Percentiles rank a stretch among this genome's conserved stretches.
These are phyloP conservation scores for Leccinum huronense DNA, from an alignment of 1,284 basidiomycete species.

Conservation along the genomic window DNA sequence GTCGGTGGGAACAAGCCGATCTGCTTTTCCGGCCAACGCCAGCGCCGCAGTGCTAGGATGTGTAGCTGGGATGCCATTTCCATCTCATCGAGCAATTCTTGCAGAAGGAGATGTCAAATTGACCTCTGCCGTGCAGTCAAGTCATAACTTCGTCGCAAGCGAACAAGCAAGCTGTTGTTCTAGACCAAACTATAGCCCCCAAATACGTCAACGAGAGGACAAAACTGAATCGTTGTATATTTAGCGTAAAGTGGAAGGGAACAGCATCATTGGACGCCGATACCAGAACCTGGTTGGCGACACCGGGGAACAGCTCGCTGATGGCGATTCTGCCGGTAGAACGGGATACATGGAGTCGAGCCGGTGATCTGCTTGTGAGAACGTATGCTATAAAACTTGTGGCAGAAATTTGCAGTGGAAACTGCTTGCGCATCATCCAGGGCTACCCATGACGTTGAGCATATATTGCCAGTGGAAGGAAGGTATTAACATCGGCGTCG, in stretches of 20 bases:
- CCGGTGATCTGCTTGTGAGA: constrained; percentile 80
- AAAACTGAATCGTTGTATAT: constrained; percentile 81
- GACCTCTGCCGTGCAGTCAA: constrained; percentile 59
- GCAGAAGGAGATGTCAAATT: constrained; percentile 63
- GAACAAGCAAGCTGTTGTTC: constrained; percentile 88
- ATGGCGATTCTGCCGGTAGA: constrained; percentile 88
- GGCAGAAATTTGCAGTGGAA: constrained; percentile 86
- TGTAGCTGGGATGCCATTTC: not conserved
- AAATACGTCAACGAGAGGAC: constrained; percentile 3
- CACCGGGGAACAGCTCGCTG: constrained; percentile 84
- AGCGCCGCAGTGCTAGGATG: not conserved
- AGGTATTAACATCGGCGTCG: constrained; percentile 9
- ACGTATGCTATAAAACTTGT: constrained; percentile 93
- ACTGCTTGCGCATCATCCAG: constrained; percentile 99
- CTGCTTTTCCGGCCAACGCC: constrained; percentile 32
- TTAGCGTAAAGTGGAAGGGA: constrained; percentile 96
- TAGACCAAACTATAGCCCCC: constrained; percentile 65
- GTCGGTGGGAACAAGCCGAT: constrained; percentile 39
- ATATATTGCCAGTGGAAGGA: constrained; percentile 79
- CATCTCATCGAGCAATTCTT: constrained; percentile 68
- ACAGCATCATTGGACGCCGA: constrained; percentile 84
- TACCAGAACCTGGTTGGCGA: constrained; percentile 55
- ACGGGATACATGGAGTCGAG: constrained; percentile 86
- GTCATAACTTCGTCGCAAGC: constrained; percentile 89
- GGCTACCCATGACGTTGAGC: constrained; percentile 79